Evolutionary conservation across 192 early-diverging fungal genomes (phyloP).

Genomic region (Pilobolus umbonatus): DNA sequence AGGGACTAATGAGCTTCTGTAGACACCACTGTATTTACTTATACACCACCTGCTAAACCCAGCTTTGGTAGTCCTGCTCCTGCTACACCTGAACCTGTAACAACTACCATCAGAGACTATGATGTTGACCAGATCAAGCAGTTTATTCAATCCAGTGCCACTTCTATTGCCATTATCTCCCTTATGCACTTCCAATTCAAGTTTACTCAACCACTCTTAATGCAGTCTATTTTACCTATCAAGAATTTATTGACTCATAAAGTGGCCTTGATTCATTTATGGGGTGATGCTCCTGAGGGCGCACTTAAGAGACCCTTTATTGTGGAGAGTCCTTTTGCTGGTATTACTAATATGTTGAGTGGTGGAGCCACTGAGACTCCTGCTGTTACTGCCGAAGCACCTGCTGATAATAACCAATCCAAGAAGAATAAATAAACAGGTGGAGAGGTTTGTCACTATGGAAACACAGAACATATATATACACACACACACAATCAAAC

Average conservation of each 20-base stretch:
- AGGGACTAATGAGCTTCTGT: neutral
- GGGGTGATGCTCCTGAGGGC: constrained; percentile 74
- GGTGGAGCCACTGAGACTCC: constrained; percentile 16
- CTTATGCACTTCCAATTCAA: constrained; percentile 88
- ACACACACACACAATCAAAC: too few species aligned
- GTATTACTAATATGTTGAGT: constrained; percentile 29
- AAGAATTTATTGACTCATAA: constrained; percentile 64
- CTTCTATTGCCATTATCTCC: constrained; percentile 68
- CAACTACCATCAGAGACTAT: constrained; percentile 59
- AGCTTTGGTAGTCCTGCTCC: constrained; percentile 21
- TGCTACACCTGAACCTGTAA: constrained; percentile 14
- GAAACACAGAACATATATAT: too few species aligned
- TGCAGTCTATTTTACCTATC: constrained; percentile 81
- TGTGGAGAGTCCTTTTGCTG: constrained; percentile 69
- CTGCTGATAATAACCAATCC: neutral
- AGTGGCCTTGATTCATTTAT: constrained; percentile 78
- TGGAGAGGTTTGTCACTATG: too few species aligned
- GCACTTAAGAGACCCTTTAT: constrained; percentile 81
- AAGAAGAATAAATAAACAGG: constrained; percentile 20
- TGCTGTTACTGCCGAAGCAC: neutral
- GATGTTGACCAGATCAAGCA: constrained; percentile 71
- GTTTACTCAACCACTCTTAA: constrained; percentile 82
- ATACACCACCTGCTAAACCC: constrained; percentile 67
- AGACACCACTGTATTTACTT: constrained; percentile 79
- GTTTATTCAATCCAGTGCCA: constrained; percentile 62